phyloP scores from a whole-genome alignment of 257 asterid genomes.

The Solanum medicagineum region DNA sequence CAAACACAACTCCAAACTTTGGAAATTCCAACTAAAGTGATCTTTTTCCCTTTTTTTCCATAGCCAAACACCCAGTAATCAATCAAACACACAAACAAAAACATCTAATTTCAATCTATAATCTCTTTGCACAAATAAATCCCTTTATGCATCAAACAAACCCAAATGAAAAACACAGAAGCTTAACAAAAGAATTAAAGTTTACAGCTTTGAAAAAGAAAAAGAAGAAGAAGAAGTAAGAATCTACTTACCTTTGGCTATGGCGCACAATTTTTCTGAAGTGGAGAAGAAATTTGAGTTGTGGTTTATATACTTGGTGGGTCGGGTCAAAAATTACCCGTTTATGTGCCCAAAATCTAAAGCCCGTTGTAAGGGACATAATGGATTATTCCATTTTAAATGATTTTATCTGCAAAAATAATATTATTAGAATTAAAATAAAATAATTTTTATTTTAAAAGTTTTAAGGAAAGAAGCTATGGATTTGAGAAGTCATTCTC shows the following conservation, averaged over 20 bases:
- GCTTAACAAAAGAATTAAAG: background rate
- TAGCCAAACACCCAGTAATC: background rate
- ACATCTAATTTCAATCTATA: background rate
- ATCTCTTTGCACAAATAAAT: background rate
- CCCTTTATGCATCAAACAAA: background rate
- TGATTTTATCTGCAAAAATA: too few relatives aligned
- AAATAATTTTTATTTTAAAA: too few relatives aligned
- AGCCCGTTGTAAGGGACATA: background rate
- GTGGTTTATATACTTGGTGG: background rate
- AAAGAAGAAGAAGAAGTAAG: background rate
- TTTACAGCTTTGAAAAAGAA: background rate
- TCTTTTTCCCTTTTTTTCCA: too few relatives aligned
- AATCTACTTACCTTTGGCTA: background rate
- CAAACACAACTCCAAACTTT: too few relatives aligned
- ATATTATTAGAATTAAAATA: too few relatives aligned
- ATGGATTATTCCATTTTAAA: too few relatives aligned
- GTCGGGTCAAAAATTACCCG: background rate
- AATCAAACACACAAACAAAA: background rate
- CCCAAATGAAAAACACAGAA: background rate
- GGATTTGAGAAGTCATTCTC: too few relatives aligned
- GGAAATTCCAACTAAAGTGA: too few relatives aligned
- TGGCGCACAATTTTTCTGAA: background rate
- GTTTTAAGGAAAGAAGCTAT: too few relatives aligned
- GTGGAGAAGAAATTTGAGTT: background rate
- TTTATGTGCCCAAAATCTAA: background rate